Evolutionary conservation across 768 basidiomycete genomes (phyloP).

Genomic region (Lactifluus piperatus): DNA sequence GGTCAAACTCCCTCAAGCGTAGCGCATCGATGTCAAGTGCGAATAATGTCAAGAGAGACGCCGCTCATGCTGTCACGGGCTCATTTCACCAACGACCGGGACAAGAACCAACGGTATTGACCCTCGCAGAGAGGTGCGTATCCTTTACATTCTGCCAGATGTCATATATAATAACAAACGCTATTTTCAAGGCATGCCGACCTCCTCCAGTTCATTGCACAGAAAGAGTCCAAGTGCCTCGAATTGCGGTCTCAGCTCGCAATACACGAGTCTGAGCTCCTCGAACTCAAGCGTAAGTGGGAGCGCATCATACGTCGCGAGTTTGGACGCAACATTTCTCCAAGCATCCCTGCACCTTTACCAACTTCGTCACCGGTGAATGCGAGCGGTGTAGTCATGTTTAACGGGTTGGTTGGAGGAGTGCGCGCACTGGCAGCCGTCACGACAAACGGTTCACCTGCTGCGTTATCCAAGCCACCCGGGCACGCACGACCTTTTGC

Average conservation of each 20-base stretch:
- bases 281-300: constrained; percentile 76
- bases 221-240: constrained; percentile 78
- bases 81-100: constrained; percentile 11
- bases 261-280: constrained; percentile 62
- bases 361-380: constrained; percentile 18
- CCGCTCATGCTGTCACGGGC: constrained; percentile 22
- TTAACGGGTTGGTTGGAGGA: constrained; percentile 59
- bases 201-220: constrained; percentile 74
- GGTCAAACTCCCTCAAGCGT: not conserved
- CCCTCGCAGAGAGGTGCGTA: constrained; percentile 65
- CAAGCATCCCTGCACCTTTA: constrained; percentile 19
- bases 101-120: constrained; percentile 40
- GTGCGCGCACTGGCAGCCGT: constrained; percentile 53
- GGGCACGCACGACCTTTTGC: constrained; percentile 14
- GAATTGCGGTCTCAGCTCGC: constrained; percentile 71
- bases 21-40: not conserved
- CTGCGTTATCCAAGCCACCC: constrained; percentile 18
- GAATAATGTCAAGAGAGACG: not conserved
- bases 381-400: constrained; percentile 27
- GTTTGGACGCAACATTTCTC: constrained; percentile 29
- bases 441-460: constrained; percentile 28
- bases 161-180: not conserved
- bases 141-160: not conserved
- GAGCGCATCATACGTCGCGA: constrained; percentile 67
- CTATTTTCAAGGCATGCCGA: constrained; percentile 55